These are phyloP conservation scores for Hypoxylon fuscum DNA, from an alignment of 495 filamentous ascomycete species.

Conservation along the genomic window DNA sequence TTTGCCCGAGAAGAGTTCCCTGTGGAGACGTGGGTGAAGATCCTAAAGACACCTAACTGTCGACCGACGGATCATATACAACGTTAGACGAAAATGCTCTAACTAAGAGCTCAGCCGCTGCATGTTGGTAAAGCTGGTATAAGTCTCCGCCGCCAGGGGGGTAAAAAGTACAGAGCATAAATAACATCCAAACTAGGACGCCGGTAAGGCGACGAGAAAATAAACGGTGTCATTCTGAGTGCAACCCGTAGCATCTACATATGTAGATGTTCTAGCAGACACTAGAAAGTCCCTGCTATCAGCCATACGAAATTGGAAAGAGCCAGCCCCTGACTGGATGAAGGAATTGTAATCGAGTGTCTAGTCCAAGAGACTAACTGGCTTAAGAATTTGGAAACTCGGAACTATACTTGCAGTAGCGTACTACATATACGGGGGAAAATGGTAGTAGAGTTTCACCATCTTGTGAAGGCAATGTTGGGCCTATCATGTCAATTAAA, in stretches of 20 bases:
- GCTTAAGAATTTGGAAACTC: background rate
- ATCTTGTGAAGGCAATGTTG: background rate
- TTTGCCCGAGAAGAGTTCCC: too few species aligned
- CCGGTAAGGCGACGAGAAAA: constrained; percentile 41
- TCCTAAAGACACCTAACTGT: constrained; percentile 45
- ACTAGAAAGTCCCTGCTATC: background rate
- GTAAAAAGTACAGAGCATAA: constrained; percentile 50
- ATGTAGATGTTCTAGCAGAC: background rate
- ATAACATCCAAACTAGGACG: constrained; percentile 42
- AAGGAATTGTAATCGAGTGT: background rate
- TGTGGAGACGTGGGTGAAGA: constrained; percentile 42
- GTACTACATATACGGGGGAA: background rate
- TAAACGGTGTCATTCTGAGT: constrained; percentile 41
- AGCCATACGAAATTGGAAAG: background rate
- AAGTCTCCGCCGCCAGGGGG: constrained; percentile 44
- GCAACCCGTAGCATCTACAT: background rate
- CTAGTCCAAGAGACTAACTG: background rate
- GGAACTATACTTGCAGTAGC: background rate
- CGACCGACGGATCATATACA: constrained; percentile 44
- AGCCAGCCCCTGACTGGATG: background rate
- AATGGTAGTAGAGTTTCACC: background rate
- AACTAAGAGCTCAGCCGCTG: background rate
- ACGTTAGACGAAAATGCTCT: constrained; percentile 44
- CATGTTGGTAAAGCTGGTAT: constrained; percentile 45
- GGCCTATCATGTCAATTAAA: background rate